phyloP scores from a whole-genome alignment of 306 rosid species.

The Prunus mira region DNA sequence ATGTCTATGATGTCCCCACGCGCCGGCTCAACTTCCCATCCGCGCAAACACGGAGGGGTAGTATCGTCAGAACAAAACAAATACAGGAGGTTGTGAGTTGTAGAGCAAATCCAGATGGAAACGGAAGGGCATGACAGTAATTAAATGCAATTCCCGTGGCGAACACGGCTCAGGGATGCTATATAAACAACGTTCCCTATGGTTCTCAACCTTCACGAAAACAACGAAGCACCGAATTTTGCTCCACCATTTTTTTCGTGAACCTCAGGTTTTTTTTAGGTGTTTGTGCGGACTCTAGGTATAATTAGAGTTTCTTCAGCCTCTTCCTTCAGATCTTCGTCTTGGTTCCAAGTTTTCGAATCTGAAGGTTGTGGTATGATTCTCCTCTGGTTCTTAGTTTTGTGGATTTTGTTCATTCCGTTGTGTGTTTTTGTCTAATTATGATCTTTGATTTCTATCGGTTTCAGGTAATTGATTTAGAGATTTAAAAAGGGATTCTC shows the following conservation, averaged over 20 bases:
- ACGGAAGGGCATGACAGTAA: not conserved
- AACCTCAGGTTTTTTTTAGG: not conserved
- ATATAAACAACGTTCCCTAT: not conserved
- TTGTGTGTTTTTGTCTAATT: not conserved
- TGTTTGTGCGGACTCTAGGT: not conserved
- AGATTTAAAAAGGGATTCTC: not conserved
- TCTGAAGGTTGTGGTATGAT: not conserved
- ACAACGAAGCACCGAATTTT: not conserved
- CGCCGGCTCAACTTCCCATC: not conserved
- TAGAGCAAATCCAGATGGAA: not conserved
- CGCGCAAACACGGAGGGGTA: not conserved
- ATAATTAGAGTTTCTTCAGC: not conserved
- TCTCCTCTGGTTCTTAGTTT: not conserved
- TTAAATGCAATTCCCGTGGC: not conserved
- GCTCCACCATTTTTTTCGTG: not conserved
- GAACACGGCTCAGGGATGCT: not conserved
- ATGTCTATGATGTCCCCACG: not conserved
- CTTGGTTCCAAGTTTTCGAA: not conserved
- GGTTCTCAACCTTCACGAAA: not conserved
- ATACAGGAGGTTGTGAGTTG: not conserved
- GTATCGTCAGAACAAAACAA: not conserved
- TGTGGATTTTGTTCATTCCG: not conserved
- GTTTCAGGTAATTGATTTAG: slow-evolving; percentile 1
- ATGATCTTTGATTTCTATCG: not conserved
- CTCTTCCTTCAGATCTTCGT: not conserved